A percentile compares a stretch with the other conserved stretches of the same genome.
Conservation (phyloP, 805 yeast genomes). For the Candida multigemmis region DNA sequence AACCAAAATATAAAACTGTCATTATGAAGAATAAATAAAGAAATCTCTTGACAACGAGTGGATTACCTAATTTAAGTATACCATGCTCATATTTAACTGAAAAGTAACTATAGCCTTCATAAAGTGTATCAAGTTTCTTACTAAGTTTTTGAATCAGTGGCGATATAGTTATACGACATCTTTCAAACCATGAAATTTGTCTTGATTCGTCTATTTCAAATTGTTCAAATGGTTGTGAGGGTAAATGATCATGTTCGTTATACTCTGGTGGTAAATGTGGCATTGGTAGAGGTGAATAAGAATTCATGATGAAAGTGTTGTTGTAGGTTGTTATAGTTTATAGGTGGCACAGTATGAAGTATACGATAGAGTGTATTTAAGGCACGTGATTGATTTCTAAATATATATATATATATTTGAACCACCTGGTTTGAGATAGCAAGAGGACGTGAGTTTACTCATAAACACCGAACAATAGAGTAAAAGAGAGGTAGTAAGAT, state of each 20-base stretch:
- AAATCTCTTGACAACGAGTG: conserved; percentile 70
- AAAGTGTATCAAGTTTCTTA: conserved; percentile 41
- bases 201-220: conserved; percentile 29
- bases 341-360: too few species aligned
- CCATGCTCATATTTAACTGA: conserved; percentile 43
- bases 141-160: conserved; percentile 32
- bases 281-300: conserved; percentile 2
- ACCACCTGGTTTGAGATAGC: too few species aligned
- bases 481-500: too few species aligned
- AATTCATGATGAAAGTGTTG: too few species aligned
- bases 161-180: conserved; percentile 27
- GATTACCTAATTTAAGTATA: conserved; percentile 70
- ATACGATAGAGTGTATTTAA: too few species aligned
- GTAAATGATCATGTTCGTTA: conserved; percentile 4
- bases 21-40: conserved; percentile 62
- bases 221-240: conserved; percentile 13
- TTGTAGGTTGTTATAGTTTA: too few species aligned
- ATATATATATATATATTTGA: too few species aligned
- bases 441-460: too few species aligned
- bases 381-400: too few species aligned
- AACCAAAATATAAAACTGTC: conserved; percentile 44
- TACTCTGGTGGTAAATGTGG: conserved; percentile 9
- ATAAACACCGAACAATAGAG: too few species aligned
- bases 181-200: conserved; percentile 14
- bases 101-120: conserved; percentile 35